Evolutionary conservation across 306 rosid genomes (phyloP).

Genomic region (Morella rubra): DNA sequence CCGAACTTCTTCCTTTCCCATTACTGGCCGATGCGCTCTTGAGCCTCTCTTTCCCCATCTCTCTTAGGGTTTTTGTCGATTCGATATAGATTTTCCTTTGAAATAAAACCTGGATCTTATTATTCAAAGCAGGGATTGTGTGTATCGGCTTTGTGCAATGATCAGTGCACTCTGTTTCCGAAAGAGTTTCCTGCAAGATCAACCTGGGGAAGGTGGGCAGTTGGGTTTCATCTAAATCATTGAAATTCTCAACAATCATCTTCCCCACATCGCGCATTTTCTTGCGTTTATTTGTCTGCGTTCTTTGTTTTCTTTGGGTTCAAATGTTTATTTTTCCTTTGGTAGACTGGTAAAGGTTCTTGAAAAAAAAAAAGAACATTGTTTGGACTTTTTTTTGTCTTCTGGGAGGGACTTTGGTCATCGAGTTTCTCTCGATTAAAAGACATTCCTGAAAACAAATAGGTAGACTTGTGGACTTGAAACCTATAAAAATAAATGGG

Average conservation of each 20-base stretch:
- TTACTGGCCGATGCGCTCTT: too few species aligned
- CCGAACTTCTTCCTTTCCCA: too few species aligned
- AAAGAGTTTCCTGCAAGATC: constrained; percentile 68
- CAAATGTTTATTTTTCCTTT: not conserved
- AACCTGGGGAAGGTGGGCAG: constrained; percentile 71
- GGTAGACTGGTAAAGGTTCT: too few species aligned
- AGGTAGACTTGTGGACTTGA: too few species aligned
- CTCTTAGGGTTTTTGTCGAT: not conserved
- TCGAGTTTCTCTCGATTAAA: too few species aligned
- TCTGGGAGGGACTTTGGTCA: too few species aligned
- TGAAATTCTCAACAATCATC: constrained; percentile 71
- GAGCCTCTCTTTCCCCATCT: too few species aligned
- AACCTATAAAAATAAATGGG: too few species aligned
- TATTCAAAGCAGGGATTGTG: constrained; percentile 59
- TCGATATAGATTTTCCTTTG: not conserved
- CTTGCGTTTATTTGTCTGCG: too few species aligned
- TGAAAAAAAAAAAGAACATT: too few species aligned
- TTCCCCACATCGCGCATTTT: constrained; percentile 40
- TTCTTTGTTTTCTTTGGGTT: not conserved
- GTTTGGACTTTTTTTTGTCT: too few species aligned
- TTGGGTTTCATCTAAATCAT: constrained; percentile 44
- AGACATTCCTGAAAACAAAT: too few species aligned
- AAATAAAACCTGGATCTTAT: not conserved
- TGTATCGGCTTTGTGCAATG: constrained; percentile 70
- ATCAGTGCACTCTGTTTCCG: constrained; percentile 60